Conservation (phyloP, 2,329 filamentous ascomycete species). For the Chrysoporthe cubensis region DNA sequence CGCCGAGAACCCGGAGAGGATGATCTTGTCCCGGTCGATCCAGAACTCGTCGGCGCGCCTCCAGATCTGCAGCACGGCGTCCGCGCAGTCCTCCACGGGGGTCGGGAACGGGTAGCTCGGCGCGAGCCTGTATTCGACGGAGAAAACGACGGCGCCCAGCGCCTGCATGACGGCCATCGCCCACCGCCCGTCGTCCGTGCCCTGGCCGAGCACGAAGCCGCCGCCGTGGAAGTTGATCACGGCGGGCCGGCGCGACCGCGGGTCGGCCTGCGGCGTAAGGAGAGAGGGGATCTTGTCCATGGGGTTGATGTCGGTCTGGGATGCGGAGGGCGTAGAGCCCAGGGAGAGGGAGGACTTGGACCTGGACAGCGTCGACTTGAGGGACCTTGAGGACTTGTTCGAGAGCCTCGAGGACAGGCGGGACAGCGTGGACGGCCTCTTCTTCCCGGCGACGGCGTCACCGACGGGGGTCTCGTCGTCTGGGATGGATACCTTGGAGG, state of each 20-base stretch:
- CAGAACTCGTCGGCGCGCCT: slow-evolving; percentile 59
- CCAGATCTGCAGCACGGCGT: slow-evolving; percentile 65
- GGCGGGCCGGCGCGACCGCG: slow-evolving; percentile 47
- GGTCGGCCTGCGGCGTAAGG: slow-evolving; percentile 28
- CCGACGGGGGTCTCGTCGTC: slow-evolving; percentile 18
- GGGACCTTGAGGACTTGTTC: slow-evolving; percentile 17
- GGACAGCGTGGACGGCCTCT: slow-evolving; percentile 16
- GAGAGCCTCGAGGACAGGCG: slow-evolving; percentile 25
- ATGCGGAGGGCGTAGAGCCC: slow-evolving; percentile 16
- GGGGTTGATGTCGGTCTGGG: slow-evolving; percentile 14
- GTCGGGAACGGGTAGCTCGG: slow-evolving; percentile 68
- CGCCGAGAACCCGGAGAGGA: slow-evolving; percentile 67
- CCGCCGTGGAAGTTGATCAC: slow-evolving; percentile 71
- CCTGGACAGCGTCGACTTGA: slow-evolving; percentile 7
- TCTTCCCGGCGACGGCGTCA: background rate
- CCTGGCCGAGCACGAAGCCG: slow-evolving; percentile 66
- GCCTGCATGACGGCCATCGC: slow-evolving; percentile 55
- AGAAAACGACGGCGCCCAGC: slow-evolving; percentile 62
- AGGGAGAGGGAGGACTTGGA: slow-evolving; percentile 15
- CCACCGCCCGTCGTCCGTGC: slow-evolving; percentile 67
- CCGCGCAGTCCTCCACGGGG: slow-evolving; percentile 67
- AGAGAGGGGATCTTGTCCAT: slow-evolving; percentile 24
- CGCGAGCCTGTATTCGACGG: slow-evolving; percentile 70
- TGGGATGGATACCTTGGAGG: slow-evolving; percentile 23
- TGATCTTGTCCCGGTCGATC: slow-evolving; percentile 59